These are phyloP conservation scores for Candida broadrunensis DNA, from an alignment of 805 yeast genomes.

Conservation along the genomic window DNA sequence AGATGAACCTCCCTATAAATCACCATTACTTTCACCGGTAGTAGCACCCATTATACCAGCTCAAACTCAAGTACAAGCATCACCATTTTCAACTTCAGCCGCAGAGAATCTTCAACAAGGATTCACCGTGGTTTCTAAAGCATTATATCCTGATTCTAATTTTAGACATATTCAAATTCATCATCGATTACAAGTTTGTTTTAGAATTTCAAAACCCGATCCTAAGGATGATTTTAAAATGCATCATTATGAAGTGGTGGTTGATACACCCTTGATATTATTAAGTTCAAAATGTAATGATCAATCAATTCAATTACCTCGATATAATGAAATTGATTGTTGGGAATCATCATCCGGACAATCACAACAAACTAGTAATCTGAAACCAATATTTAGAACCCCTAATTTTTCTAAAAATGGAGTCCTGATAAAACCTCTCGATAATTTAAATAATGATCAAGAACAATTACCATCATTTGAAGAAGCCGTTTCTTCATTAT, in stretches of 20 bases:
- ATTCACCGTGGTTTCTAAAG: conserved; percentile 30
- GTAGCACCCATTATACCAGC: conserved; percentile 20
- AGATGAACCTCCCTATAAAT: neutral
- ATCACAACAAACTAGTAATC: too few relatives aligned
- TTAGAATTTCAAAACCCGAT: conserved; percentile 65
- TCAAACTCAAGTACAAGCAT: too few relatives aligned
- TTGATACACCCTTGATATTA: conserved; percentile 68
- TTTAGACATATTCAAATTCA: conserved; percentile 59
- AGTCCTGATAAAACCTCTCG: conserved; percentile 26
- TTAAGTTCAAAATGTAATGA: conserved; percentile 42
- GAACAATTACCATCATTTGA: conserved; percentile 59
- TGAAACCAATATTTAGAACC: conserved; percentile 35
- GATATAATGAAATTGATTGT: conserved; percentile 27
- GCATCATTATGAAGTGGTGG: conserved; percentile 78
- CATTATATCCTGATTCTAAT: conserved; percentile 62
- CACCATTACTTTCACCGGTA: neutral
- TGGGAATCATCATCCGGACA: conserved; percentile 4
- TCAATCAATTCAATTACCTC: conserved; percentile 38
- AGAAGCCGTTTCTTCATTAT: conserved; percentile 55
- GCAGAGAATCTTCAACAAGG: conserved; percentile 32
- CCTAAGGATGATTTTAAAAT: conserved; percentile 41
- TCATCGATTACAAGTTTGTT: conserved; percentile 69
- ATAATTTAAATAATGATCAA: conserved; percentile 8
- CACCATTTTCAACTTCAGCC: conserved; percentile 17
- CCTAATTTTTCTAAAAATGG: conserved; percentile 34